Percentiles rank a stretch among this genome's conserved stretches.
These are phyloP conservation scores for Debaryomyces tyrocola DNA, from an alignment of 805 yeast genomes.

Conservation along the genomic window DNA sequence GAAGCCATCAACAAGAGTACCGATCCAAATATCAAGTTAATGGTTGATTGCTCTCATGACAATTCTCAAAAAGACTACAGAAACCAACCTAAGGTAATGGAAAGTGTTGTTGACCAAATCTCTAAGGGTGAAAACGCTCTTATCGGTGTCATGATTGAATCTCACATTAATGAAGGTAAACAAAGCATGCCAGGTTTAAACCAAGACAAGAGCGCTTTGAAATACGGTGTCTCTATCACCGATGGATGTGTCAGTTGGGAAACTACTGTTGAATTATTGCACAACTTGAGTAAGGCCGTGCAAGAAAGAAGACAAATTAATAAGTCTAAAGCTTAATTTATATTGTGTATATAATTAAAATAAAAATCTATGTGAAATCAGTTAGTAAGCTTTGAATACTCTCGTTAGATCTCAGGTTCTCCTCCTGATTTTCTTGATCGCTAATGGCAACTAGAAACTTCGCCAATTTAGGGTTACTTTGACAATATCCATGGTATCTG, in stretches of 20 bases:
- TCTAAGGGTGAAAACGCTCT: constrained; percentile 75
- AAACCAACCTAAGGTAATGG: constrained; percentile 93
- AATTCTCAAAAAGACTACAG: constrained; percentile 91
- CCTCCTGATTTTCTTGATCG: constrained; percentile 1
- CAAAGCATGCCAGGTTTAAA: constrained; percentile 68
- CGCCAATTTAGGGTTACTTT: constrained; percentile 20
- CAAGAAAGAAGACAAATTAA: constrained; percentile 64
- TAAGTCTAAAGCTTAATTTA: constrained; percentile 5
- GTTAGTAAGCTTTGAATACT: constrained; percentile 7
- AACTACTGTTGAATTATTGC: constrained; percentile 78
- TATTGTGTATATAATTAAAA: background rate
- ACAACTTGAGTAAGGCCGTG: constrained; percentile 79
- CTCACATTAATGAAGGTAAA: constrained; percentile 87
- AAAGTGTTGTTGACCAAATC: constrained; percentile 78
- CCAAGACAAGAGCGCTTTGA: constrained; percentile 56
- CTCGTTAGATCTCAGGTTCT: constrained; percentile 1
- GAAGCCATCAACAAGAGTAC: constrained; percentile 50
- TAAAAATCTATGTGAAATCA: constrained; percentile 7
- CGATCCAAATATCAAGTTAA: constrained; percentile 56
- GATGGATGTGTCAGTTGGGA: constrained; percentile 97
- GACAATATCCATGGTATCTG: constrained; percentile 37
- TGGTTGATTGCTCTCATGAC: constrained; percentile 99
- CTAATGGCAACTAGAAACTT: constrained; percentile 14
- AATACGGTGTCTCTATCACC: constrained; percentile 95
- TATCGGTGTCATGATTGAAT: constrained; percentile 95